Conservation (phyloP, 1,284 basidiomycete genomes). For the Porphyrellus sp. region DNA sequence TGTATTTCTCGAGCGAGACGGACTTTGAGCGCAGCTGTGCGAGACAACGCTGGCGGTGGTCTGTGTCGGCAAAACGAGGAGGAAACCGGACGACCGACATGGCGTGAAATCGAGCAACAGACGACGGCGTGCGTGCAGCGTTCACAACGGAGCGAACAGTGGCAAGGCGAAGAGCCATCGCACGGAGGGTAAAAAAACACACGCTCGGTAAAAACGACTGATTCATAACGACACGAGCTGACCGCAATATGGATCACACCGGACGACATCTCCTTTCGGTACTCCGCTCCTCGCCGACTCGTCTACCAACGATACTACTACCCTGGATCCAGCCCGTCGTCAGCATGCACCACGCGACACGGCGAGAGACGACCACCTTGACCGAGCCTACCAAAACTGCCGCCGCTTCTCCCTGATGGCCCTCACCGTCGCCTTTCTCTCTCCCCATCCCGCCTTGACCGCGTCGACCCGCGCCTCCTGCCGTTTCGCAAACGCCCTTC, state of each 20-base stretch:
- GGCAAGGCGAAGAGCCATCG: conserved; percentile 14
- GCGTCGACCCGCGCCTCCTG: conserved; percentile 42
- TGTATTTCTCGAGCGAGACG: conserved; percentile 63
- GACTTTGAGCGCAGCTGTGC: conserved; percentile 60
- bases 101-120: conserved; percentile 15
- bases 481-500: conserved; percentile 38
- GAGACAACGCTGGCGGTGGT: conserved; percentile 59
- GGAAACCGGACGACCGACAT: conserved; percentile 40
- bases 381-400: conserved; percentile 48
- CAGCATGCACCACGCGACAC: neutral
- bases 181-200: too few relatives aligned
- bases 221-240: neutral
- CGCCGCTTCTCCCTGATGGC: conserved; percentile 57
- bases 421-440: conserved; percentile 49
- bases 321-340: neutral
- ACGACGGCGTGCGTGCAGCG: neutral
- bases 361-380: neutral
- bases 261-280: neutral
- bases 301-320: too few relatives aligned
- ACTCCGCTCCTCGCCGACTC: conserved; percentile 3
- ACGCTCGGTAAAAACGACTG: neutral
- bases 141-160: neutral
- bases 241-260: conserved; percentile 1
- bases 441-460: conserved; percentile 54
- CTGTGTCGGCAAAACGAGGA: conserved; percentile 49